Evolutionary conservation across 179 eudicot genomes (phyloP).

Genomic region (Carnegiea gigantea): DNA sequence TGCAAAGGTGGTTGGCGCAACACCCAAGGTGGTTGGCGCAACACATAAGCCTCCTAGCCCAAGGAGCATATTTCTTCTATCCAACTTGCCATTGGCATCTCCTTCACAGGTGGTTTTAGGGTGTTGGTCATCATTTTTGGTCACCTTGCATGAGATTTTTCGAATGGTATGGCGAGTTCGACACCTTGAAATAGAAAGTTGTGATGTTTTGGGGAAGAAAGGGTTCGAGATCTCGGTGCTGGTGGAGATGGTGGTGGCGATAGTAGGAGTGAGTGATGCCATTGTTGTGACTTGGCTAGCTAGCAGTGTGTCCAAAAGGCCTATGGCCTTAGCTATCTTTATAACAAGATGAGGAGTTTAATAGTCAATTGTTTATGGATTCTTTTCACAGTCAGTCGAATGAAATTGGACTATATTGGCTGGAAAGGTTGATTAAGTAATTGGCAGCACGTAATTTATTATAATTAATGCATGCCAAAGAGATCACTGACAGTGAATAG

Average conservation of each 20-base stretch:
- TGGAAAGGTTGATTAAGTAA: slow-evolving; percentile 1
- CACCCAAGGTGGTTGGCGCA: slow-evolving; percentile 38
- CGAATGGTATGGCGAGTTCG: not conserved
- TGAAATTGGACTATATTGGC: not conserved
- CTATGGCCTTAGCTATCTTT: not conserved
- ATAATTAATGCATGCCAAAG: not conserved
- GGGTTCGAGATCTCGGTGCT: slow-evolving; percentile 18
- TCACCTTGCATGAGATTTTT: slow-evolving; percentile 36
- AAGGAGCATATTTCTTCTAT: slow-evolving; percentile 55
- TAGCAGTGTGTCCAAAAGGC: not conserved
- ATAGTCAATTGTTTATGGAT: not conserved
- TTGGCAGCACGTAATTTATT: not conserved
- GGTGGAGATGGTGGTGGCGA: slow-evolving; percentile 26
- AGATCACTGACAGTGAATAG: not conserved
- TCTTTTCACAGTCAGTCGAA: not conserved
- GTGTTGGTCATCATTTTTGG: slow-evolving; percentile 26
- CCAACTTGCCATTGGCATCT: slow-evolving; percentile 28
- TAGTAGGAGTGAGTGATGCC: slow-evolving; percentile 31
- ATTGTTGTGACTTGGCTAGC: slow-evolving; percentile 12
- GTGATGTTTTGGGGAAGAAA: slow-evolving; percentile 34
- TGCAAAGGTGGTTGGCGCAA: slow-evolving; percentile 34
- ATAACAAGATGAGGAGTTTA: not conserved
- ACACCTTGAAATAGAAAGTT: slow-evolving; percentile 24
- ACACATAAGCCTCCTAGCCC: slow-evolving; percentile 68
- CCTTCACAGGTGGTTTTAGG: slow-evolving; percentile 12